These are phyloP conservation scores for Penstemon eatonii DNA, from an alignment of 257 asterid species.

Conservation along the genomic window DNA sequence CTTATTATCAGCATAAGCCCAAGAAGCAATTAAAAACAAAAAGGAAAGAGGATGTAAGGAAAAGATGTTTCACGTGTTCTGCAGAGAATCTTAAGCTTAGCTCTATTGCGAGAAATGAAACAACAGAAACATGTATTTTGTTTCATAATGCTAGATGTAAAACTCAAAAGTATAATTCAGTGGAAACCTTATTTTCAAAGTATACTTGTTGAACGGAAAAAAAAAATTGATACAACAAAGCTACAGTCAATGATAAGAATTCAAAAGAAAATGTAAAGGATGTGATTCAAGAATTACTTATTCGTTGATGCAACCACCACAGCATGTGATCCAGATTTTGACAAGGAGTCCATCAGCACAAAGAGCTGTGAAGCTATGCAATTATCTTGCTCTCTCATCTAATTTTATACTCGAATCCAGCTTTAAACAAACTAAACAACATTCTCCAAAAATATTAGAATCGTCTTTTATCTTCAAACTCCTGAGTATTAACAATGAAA, in stretches of 20 bases:
- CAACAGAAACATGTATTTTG: background rate
- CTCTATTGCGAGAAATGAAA: background rate
- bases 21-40: background rate
- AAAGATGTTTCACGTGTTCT: background rate
- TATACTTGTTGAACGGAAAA: background rate
- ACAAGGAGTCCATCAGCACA: conserved; percentile 76
- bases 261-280: conserved; percentile 11
- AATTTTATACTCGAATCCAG: conserved; percentile 16
- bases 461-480: conserved; percentile 11
- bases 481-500: conserved; percentile 13
- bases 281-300: conserved; percentile 48
- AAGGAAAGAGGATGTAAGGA: background rate
- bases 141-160: background rate
- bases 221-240: background rate
- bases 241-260: conserved; percentile 4
- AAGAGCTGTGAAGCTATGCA: conserved; percentile 87
- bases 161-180: conserved; percentile 1
- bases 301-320: conserved; percentile 95
- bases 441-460: conserved; percentile 1
- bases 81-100: background rate
- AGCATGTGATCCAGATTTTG: conserved; percentile 57
- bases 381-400: conserved; percentile 60
- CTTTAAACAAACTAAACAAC: conserved; percentile 3
- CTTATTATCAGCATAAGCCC: background rate
- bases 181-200: background rate